Evolutionary conservation across 192 early-diverging fungal genomes (phyloP), one percentile per base, ranked within the genome.

Genomic region (Gryganskiella cystojenkinii): DNA sequence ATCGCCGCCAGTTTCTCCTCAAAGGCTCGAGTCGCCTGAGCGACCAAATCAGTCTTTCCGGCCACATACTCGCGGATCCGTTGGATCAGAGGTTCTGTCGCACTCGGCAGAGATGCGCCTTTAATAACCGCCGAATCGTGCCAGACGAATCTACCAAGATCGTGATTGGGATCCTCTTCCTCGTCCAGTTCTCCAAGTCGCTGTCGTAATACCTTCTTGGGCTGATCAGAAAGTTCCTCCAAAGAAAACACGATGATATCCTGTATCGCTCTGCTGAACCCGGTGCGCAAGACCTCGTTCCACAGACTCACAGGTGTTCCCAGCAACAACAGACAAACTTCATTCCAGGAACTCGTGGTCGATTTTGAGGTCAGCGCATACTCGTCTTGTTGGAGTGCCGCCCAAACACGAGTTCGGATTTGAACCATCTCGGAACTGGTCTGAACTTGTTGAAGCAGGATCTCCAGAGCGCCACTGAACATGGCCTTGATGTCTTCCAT

Each of bases 251-350:
- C 34, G 28, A 86, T 79, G 20, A 86, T 71, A 40, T 75, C 35
- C 63, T 85, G 62, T 57, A 79, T 79, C 20, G 81, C 45, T 22
- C 68, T 67, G 43, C 74, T 73, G 57, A 86, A 86, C 4, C 62
- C 54, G 9, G 65, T 14, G n/a, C 83, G 62, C 44, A 88, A 71
- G 33, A 83, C 55, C 25, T 50, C 51, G 63, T 80, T 49, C 81
- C 83, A 88, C 37, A 88, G 74, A 19, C 83, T 85, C 30, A 81
- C 81, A 17, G 57, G 34, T 4, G 64, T 50, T 11, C 60, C 79
- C 2, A 88, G 49, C 11, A 86, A 37, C 24, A 52, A 17, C 17
- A 43, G 6, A 27, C 85, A 86, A n/a, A 72, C 53, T 45, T 69
- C 61, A 22, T 68, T 78, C 47, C 55, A 64, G 6, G 44, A 30